Conservation (phyloP, 495 filamentous ascomycete genomes). For the Hypoxylon trugodes region DNA sequence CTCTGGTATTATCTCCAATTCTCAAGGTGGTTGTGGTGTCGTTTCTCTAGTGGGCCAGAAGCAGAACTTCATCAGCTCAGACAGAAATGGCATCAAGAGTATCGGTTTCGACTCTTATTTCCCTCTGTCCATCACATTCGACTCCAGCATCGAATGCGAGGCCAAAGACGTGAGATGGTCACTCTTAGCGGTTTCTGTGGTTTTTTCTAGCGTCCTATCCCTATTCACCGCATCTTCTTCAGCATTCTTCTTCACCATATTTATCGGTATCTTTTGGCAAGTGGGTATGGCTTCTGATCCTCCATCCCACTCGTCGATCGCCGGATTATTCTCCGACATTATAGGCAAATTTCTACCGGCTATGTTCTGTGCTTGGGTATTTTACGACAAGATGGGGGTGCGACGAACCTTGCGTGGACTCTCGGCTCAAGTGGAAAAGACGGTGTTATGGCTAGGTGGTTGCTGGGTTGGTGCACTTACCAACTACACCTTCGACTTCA, state of each 20-base stretch:
- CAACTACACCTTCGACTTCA: conserved; percentile 85
- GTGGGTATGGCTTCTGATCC: conserved; percentile 83
- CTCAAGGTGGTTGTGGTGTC: conserved; percentile 79
- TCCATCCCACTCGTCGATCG: conserved; percentile 61
- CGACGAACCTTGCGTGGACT: conserved; percentile 62
- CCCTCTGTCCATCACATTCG: conserved; percentile 77
- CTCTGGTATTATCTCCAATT: conserved; percentile 72
- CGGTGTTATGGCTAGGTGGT: conserved; percentile 75
- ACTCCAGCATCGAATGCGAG: conserved; percentile 58
- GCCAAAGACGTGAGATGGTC: conserved; percentile 75
- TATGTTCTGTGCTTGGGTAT: conserved; percentile 74
- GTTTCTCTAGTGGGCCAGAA: conserved; percentile 72
- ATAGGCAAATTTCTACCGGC: conserved; percentile 80
- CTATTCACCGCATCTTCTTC: conserved; percentile 73
- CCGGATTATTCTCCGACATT: conserved; percentile 69
- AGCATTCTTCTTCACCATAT: conserved; percentile 76
- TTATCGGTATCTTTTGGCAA: conserved; percentile 78
- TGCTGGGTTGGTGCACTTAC: conserved; percentile 82
- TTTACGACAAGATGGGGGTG: conserved; percentile 73
- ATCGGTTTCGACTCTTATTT: conserved; percentile 78
- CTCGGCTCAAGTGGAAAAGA: conserved; percentile 73
- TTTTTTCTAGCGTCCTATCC: conserved; percentile 70
- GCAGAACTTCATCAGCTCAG: conserved; percentile 66
- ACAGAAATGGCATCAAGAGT: conserved; percentile 71
- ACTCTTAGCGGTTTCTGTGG: conserved; percentile 74